These are phyloP conservation scores for Candida sanyiensis DNA, from an alignment of 805 yeast species.

Conservation along the genomic window DNA sequence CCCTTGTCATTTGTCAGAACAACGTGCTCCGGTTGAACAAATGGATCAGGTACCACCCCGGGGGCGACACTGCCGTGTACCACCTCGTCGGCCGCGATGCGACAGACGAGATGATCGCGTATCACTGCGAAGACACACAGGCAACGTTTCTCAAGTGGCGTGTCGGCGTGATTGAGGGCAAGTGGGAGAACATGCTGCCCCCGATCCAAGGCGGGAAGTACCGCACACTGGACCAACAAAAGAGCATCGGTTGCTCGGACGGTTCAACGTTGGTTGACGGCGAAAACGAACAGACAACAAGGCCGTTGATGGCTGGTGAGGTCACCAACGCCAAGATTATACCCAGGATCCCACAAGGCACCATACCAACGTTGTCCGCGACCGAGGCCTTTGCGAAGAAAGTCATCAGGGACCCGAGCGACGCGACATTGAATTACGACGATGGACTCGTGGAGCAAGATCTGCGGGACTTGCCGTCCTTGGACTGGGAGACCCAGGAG, in stretches of 20 bases:
- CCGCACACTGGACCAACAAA: slow-evolving; percentile 28
- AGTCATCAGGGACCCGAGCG: slow-evolving; percentile 50
- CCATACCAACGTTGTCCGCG: slow-evolving; percentile 35
- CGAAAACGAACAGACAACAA: background rate
- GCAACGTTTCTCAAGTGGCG: slow-evolving; percentile 47
- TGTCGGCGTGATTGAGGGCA: slow-evolving; percentile 57
- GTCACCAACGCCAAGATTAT: slow-evolving; percentile 35
- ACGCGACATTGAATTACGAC: slow-evolving; percentile 52
- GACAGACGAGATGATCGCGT: slow-evolving; percentile 84
- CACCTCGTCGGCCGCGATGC: slow-evolving; percentile 90
- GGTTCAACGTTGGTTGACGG: slow-evolving; percentile 8
- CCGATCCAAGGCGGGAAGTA: slow-evolving; percentile 81
- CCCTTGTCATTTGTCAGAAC: slow-evolving; percentile 60
- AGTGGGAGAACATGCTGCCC: slow-evolving; percentile 75
- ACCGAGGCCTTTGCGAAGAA: slow-evolving; percentile 24
- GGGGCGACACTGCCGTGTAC: slow-evolving; percentile 78
- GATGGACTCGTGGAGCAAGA: slow-evolving; percentile 50
- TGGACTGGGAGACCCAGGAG: slow-evolving; percentile 65
- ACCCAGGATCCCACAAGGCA: slow-evolving; percentile 50
- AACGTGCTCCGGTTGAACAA: slow-evolving; percentile 57
- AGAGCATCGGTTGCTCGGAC: slow-evolving; percentile 3
- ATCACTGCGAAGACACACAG: slow-evolving; percentile 60
- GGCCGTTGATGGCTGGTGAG: slow-evolving; percentile 33
- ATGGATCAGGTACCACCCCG: slow-evolving; percentile 79
- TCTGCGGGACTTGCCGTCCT: slow-evolving; percentile 48